Evolutionary conservation across 768 basidiomycete species (phyloP).

Genomic region (Suillus brevipes): DNA sequence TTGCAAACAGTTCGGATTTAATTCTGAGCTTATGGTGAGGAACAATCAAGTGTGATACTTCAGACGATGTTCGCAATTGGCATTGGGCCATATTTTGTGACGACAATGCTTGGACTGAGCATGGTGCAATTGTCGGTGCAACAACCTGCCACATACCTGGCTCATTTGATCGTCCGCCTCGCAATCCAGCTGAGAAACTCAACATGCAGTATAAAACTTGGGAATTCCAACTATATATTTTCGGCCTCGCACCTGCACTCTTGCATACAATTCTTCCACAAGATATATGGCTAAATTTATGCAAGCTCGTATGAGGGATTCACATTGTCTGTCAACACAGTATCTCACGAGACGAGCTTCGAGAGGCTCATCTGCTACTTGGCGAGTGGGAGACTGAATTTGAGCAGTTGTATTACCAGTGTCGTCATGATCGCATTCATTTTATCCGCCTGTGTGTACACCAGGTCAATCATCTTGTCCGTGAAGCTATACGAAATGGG

Average conservation of each 20-base stretch:
- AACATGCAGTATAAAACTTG: constrained; percentile 32
- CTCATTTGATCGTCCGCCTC: constrained; percentile 23
- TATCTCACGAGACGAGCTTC: constrained; percentile 17
- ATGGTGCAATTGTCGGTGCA: constrained; percentile 17
- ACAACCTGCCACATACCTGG: constrained; percentile 18
- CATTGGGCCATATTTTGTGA: constrained; percentile 30
- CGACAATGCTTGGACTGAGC: constrained; percentile 19
- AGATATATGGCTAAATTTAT: constrained; percentile 21
- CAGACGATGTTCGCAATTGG: constrained; percentile 31
- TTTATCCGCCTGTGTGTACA: constrained; percentile 6
- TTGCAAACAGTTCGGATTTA: constrained; percentile 27
- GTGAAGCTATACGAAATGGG: constrained; percentile 23
- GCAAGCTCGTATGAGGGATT: constrained; percentile 26
- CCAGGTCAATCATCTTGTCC: constrained; percentile 2
- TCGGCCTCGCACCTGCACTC: constrained; percentile 20
- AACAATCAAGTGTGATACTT: constrained; percentile 12
- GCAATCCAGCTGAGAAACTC: constrained; percentile 29
- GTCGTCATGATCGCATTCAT: neutral
- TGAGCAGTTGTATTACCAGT: constrained; percentile 31
- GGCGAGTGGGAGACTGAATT: constrained; percentile 30
- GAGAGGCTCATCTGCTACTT: constrained; percentile 17
- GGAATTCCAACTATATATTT: constrained; percentile 26
- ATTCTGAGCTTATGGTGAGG: constrained; percentile 27
- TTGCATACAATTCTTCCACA: constrained; percentile 19
- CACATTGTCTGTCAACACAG: constrained; percentile 22